Conservation (phyloP, 225 moss, liverwort and hornwort genomes). For the Climacium dendroides region DNA sequence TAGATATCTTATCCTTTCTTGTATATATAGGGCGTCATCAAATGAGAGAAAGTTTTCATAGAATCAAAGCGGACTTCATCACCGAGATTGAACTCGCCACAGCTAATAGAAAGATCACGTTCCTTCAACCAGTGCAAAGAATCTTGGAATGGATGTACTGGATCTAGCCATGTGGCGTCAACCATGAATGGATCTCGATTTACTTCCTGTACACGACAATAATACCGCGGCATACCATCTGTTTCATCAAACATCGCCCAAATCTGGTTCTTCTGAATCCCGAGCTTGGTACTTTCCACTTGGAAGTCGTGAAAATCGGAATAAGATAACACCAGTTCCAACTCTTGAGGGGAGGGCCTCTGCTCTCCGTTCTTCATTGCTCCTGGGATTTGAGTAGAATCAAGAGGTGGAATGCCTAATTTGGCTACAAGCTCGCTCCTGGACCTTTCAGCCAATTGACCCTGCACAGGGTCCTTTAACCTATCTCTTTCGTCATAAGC, state of each 20-base stretch:
- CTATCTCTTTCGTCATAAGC: not conserved
- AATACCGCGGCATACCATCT: slow-evolving; percentile 85
- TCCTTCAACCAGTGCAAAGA: slow-evolving; percentile 13
- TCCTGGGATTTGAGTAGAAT: not conserved
- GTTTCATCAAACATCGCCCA: slow-evolving; percentile 72
- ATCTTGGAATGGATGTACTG: not conserved
- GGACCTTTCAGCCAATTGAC: not conserved
- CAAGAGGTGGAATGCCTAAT: not conserved
- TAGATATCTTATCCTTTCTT: slow-evolving; percentile 24
- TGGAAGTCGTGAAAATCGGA: slow-evolving; percentile 63
- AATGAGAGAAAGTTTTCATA: slow-evolving; percentile 52
- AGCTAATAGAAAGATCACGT: slow-evolving; percentile 24
- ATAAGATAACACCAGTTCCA: slow-evolving; percentile 27
- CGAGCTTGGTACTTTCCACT: slow-evolving; percentile 15
- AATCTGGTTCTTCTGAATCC: slow-evolving; percentile 43
- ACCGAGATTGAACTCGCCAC: slow-evolving; percentile 57
- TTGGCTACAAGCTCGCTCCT: not conserved
- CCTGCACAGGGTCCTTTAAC: not conserved
- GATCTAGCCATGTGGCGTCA: slow-evolving; percentile 45
- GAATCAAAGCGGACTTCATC: not conserved
- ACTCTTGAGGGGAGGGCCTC: not conserved
- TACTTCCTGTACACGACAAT: slow-evolving; percentile 34
- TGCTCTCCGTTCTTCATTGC: not conserved
- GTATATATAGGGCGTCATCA: slow-evolving; percentile 5
- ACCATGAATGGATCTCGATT: slow-evolving; percentile 26